A percentile compares a stretch with the other conserved stretches of the same genome.
Conservation (phyloP, 441 rosid species). For the Rhodomyrtus psidioides region DNA sequence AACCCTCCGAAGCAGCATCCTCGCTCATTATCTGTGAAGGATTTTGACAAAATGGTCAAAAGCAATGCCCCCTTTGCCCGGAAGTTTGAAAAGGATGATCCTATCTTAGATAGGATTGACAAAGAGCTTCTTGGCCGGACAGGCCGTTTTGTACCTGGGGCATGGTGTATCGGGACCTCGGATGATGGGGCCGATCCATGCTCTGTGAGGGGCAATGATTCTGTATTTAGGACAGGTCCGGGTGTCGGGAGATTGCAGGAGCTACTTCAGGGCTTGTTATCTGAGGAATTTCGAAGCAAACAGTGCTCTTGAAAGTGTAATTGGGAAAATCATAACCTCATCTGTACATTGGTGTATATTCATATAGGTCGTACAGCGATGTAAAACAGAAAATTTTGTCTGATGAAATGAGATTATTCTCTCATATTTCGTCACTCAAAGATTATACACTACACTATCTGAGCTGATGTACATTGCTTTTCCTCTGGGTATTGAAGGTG, state of each 20-base stretch:
- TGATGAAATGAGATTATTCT: background rate
- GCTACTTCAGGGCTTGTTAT: conserved; percentile 45
- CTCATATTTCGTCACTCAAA: background rate
- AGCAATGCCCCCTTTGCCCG: conserved; percentile 89
- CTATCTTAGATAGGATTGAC: conserved; percentile 78
- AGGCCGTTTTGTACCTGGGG: conserved; percentile 62
- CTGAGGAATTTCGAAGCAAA: conserved; percentile 49
- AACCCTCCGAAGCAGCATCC: conserved; percentile 96
- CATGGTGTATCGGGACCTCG: conserved; percentile 84
- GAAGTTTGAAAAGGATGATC: conserved; percentile 69
- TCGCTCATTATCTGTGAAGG: conserved; percentile 47
- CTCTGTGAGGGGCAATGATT: conserved; percentile 44
- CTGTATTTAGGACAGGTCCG: conserved; percentile 69
- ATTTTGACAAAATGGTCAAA: conserved; percentile 66
- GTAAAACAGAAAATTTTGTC: conserved; percentile 11
- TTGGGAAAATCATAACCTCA: conserved; percentile 4
- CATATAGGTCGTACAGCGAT: conserved; percentile 15
- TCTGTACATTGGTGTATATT: conserved; percentile 28
- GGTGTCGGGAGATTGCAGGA: conserved; percentile 63
- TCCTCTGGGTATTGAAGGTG: background rate
- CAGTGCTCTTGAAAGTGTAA: conserved; percentile 42
- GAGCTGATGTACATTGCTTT: background rate
- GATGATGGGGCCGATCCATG: conserved; percentile 64
- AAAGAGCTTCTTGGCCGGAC: conserved; percentile 65
- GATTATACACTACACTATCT: background rate